Conservation (phyloP, 2,329 filamentous ascomycete genomes). For the Emmonsiellopsis sp. region DNA sequence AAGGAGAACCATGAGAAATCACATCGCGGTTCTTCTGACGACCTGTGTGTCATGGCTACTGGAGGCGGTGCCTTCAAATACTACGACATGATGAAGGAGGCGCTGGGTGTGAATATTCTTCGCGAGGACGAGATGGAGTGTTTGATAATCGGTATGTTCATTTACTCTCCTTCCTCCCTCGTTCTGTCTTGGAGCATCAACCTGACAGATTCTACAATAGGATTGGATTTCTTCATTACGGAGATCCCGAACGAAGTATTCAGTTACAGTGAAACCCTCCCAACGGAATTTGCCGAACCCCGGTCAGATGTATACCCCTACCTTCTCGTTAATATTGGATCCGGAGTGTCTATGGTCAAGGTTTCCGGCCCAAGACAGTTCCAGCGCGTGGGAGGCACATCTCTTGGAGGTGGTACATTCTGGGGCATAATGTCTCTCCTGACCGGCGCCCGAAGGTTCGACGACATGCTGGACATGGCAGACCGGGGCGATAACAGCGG, state of each 20-base stretch:
- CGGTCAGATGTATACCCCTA: constrained; percentile 86
- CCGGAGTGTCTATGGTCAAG: constrained; percentile 93
- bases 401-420: constrained; percentile 89
- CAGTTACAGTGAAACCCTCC: constrained; percentile 82
- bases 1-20: constrained; percentile 71
- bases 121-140: constrained; percentile 99
- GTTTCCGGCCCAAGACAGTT: constrained; percentile 82
- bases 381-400: constrained; percentile 87
- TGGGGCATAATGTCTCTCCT: constrained; percentile 90
- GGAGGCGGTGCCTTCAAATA: constrained; percentile 95
- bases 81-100: constrained; percentile 80
- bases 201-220: constrained; percentile 34
- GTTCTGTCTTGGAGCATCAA: neutral
- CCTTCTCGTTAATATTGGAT: constrained; percentile 95
- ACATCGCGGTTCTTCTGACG: constrained; percentile 57
- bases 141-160: constrained; percentile 71
- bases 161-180: neutral
- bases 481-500: constrained; percentile 84
- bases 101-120: constrained; percentile 76
- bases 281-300: constrained; percentile 79
- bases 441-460: constrained; percentile 90
- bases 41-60: constrained; percentile 88
- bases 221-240: constrained; percentile 96
- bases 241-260: constrained; percentile 97
- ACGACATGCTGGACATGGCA: constrained; percentile 91